phyloP scores from a whole-genome alignment of 164 flowering plant genomes.

The Paratinospora sagittata region DNA sequence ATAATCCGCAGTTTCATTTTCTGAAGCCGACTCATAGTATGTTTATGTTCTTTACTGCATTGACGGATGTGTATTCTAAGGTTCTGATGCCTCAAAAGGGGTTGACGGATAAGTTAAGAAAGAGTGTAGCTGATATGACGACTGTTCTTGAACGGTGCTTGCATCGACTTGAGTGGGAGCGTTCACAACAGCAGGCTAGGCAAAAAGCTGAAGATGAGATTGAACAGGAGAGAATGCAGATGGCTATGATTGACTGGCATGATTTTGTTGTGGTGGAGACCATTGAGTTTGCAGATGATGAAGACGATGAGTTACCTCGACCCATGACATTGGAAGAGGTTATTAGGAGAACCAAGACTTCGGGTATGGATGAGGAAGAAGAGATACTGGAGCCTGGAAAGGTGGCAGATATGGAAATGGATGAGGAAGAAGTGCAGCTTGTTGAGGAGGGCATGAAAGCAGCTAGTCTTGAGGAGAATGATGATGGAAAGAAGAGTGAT shows the following conservation, averaged over 20 bases:
- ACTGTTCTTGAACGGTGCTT: constrained; percentile 87
- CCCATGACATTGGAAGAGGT: constrained; percentile 99
- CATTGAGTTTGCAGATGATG: constrained; percentile 95
- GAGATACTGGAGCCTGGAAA: constrained; percentile 74
- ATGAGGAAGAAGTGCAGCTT: constrained; percentile 92
- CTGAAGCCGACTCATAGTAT: constrained; percentile 95
- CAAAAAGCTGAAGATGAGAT: constrained; percentile 96
- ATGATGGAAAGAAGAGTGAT: constrained; percentile 40
- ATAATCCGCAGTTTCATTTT: constrained; percentile 89
- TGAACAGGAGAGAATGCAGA: constrained; percentile 86
- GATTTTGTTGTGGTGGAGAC: constrained; percentile 95
- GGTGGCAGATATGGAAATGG: constrained; percentile 98
- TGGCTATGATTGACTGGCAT: constrained; percentile 99
- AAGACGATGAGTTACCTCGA: constrained; percentile 91
- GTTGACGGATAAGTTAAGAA: constrained; percentile 68
- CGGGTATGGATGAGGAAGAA: constrained; percentile 50
- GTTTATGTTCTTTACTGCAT: constrained; percentile 89
- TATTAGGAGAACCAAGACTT: constrained; percentile 83
- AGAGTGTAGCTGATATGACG: constrained; percentile 72
- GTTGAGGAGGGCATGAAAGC: constrained; percentile 95
- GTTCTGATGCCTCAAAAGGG: constrained; percentile 95
- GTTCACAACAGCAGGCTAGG: constrained; percentile 95
- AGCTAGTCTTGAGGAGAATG: constrained; percentile 68
- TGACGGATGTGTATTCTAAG: constrained; percentile 92
- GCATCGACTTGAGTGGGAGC: constrained; percentile 94